A percentile compares a stretch with the other conserved stretches of the same genome.
phyloP scores from a whole-genome alignment of 805 yeast species.

The Yarrowia divulgata region DNA sequence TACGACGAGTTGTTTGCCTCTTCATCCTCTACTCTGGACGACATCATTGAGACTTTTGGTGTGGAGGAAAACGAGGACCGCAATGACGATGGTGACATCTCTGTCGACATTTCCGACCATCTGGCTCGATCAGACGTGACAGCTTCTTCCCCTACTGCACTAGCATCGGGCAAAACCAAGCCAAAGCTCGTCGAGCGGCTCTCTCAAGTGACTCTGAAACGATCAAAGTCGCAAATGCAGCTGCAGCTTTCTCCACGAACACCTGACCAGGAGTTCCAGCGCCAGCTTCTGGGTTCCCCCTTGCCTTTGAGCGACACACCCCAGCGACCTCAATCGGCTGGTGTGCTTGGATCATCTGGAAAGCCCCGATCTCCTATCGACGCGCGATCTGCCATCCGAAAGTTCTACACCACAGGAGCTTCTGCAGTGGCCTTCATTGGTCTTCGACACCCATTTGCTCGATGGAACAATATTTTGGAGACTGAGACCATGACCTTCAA shows the following conservation, averaged over 20 bases:
- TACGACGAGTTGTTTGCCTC: conserved; percentile 41
- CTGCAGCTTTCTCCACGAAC: conserved; percentile 26
- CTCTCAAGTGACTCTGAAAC: conserved; percentile 16
- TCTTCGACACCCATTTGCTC: conserved; percentile 34
- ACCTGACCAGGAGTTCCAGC: conserved; percentile 28
- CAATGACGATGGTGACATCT: conserved; percentile 19
- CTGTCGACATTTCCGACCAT: conserved; percentile 25
- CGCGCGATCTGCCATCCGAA: conserved; percentile 26
- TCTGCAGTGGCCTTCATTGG: conserved; percentile 38
- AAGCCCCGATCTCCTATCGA: conserved; percentile 35
- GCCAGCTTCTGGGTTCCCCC: conserved; percentile 22
- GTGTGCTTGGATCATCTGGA: neutral
- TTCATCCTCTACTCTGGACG: conserved; percentile 46
- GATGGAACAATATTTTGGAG: conserved; percentile 36
- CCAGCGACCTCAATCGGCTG: conserved; percentile 32
- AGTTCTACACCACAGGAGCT: conserved; percentile 35
- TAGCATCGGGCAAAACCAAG: neutral
- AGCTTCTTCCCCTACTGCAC: conserved; percentile 8
- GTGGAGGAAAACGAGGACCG: conserved; percentile 5
- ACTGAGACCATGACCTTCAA: conserved; percentile 41
- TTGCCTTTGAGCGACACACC: neutral
- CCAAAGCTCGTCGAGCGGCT: conserved; percentile 12
- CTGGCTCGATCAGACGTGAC: conserved; percentile 25
- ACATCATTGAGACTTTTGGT: conserved; percentile 45
- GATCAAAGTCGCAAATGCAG: conserved; percentile 29